Evolutionary conservation across 768 basidiomycete genomes (phyloP), one percentile per base, ranked within the genome.

Genomic region (Termitomyces sp.): DNA sequence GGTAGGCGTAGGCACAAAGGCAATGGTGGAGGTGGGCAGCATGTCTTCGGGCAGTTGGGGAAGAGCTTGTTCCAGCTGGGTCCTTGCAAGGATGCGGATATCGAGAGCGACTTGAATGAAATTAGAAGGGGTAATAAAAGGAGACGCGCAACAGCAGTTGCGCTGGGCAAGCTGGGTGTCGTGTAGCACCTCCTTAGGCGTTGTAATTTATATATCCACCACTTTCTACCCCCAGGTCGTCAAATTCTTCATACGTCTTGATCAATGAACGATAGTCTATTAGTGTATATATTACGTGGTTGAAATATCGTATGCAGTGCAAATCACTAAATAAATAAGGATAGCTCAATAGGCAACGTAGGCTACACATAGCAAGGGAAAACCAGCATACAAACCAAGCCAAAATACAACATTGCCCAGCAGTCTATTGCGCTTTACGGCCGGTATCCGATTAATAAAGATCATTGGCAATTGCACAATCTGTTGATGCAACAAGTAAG

Each of bases 381-480:
- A 94, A 14, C 96, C 96, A 6, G 86, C 85, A 63, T 89, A 92
- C 25, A 98, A 80, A 3, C 95, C 95, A 21, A 94, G 62, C 97
- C 97, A 99, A 70, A 99, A 98, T 32, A 96, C 84, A 45, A 94
- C 71, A 59, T 91, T 91, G 1, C 90, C 90, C 66, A 96, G 69
- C 4, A 89, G 80, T 64, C 85, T 89, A 74, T 95, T 95, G 59
- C 82, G 78, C 70, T 87, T 88, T 64, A 98, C 84, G 32, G 78
- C 74, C 4, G 93, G 88, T 10, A 89, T 74, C 1, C 91, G 82
- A 21, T 92, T 89, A 34, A 95, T 59, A 5, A 88, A 77, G 60
- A 98, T 98, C 60, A 99, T 77, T 0, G 96, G 96, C 25, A 99
- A 85, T 75, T 98, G 96, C 23, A 87, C 82, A 69, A 97, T 84